phyloP scores from a whole-genome alignment of 352 stramenopile species.

The Elongisporangium anandrum region DNA sequence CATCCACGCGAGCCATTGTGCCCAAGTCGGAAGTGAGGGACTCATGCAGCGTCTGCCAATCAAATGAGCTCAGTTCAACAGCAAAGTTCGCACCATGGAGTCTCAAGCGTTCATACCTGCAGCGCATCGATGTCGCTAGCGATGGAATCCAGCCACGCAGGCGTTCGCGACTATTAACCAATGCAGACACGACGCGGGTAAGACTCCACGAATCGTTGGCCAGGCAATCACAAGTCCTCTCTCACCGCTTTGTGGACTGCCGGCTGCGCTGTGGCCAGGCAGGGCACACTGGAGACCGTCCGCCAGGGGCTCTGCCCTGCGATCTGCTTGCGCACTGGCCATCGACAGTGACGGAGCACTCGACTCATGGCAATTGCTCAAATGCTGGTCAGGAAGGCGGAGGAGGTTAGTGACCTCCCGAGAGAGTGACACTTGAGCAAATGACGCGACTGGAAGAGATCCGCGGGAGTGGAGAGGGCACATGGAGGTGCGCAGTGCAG shows the following conservation, averaged over 20 bases:
- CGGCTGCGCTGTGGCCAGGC: not conserved
- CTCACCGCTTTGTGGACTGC: not conserved
- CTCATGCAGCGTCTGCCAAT: slow-evolving; percentile 31
- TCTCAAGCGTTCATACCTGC: slow-evolving; percentile 8
- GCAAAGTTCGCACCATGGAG: not conserved
- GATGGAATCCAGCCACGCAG: slow-evolving; percentile 18
- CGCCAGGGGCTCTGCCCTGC: not conserved
- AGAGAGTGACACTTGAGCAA: not conserved
- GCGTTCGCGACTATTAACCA: not conserved
- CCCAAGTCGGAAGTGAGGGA: slow-evolving; percentile 22
- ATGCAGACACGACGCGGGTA: not conserved
- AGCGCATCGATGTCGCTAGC: slow-evolving; percentile 24
- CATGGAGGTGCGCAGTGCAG: not conserved
- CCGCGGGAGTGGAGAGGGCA: not conserved
- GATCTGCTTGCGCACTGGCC: not conserved
- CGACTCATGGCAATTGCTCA: not conserved
- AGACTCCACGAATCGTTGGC: not conserved
- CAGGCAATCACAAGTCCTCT: not conserved
- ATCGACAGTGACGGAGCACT: not conserved
- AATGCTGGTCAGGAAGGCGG: not conserved
- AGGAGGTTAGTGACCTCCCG: not conserved
- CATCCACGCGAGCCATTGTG: slow-evolving; percentile 21
- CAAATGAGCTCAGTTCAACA: not conserved
- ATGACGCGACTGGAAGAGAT: not conserved
- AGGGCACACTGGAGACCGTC: not conserved